Base-by-base conservation (phyloP, 345 rosid genomes). In the Gynandropsis gynandra region DNA sequence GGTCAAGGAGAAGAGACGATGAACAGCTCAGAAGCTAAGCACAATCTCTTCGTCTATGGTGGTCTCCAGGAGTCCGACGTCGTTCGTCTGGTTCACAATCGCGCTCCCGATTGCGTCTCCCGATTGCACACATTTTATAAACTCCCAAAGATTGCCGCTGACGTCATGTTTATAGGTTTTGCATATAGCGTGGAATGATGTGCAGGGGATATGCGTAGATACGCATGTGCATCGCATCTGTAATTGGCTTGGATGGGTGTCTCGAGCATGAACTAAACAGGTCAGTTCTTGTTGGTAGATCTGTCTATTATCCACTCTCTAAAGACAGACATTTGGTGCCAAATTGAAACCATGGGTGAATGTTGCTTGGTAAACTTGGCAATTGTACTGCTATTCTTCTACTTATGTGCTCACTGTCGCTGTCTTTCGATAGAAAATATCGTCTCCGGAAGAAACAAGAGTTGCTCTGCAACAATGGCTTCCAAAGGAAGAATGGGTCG, bases 181-280 rank as follows among this genome's bases (percentile, higher is more conserved):
- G 95, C 82, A 82, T 68, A 54, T 82, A 54, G 96, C 78, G 0
- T 90, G 98, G 98, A 56, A 84, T 55, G 74, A 80, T 73, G 92
- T 82, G 57, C 89, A 82, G 46, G 98, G 98, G 42, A 87, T 90
- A 62, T 90, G 95, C 21, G 96, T 90, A 34, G 98, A 90, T 65
- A 87, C 98, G 24, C 98, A 84, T 57, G 95, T 87, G 56, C 98
- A 87, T 63, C 89, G 96, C 52, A 90, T 87, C 53, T 72, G 92
- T 69, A 90, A 87, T 63, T 74, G 98, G 50, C 96, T 90, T 52
- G 96, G 95, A 41, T 90, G 98, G 98, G 98, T 90, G 47, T 71
- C 79, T 52, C 71, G 68, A 61, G 71, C 62, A 41, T 83, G 85
- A 71, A 74, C 80, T 34, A 80, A 75, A 54, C 80, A 72, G 85